Conservation (phyloP, 78 protist species). For the Thecamonas trahens region DNA sequence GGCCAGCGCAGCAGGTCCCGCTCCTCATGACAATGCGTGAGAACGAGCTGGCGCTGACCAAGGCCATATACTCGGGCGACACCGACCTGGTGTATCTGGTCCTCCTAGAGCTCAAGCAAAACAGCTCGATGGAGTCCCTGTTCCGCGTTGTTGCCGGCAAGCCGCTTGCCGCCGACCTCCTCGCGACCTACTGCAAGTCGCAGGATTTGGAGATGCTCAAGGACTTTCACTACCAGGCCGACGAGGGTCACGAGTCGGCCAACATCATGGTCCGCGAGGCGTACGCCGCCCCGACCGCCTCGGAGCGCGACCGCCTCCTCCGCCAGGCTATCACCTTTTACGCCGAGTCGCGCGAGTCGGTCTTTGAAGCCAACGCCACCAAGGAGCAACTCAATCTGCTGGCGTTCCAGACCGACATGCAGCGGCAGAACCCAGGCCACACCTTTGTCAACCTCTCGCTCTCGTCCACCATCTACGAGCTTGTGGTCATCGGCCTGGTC, state of each 20-base stretch:
- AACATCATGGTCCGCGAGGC: not conserved
- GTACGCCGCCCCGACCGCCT: not conserved
- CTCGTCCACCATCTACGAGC: not conserved
- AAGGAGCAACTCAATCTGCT: conserved; percentile 22
- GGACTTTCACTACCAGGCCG: conserved; percentile 10
- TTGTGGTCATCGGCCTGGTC: not conserved
- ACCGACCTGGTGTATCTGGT: conserved; percentile 52
- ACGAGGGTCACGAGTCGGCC: conserved; percentile 15
- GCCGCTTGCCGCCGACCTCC: conserved; percentile 4
- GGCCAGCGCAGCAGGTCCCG: conserved; percentile 78
- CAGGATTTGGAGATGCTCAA: conserved; percentile 4
- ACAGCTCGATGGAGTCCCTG: not conserved
- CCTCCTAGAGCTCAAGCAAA: conserved; percentile 2
- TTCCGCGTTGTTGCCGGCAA: not conserved
- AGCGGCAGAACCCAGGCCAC: too few relatives aligned
- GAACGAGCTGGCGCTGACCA: conserved; percentile 54
- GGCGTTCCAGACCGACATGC: not conserved
- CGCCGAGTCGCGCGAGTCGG: not conserved
- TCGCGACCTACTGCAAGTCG: conserved; percentile 1
- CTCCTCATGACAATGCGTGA: conserved; percentile 66
- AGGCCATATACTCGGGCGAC: conserved; percentile 74
- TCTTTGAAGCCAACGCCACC: not conserved
- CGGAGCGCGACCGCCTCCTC: not conserved
- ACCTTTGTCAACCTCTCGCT: not conserved
- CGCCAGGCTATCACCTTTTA: not conserved